Evolutionary conservation across 2,329 filamentous ascomycete species (phyloP), one percentile per base, ranked within the genome.

Genomic region (Graphilbum fragrans): DNA sequence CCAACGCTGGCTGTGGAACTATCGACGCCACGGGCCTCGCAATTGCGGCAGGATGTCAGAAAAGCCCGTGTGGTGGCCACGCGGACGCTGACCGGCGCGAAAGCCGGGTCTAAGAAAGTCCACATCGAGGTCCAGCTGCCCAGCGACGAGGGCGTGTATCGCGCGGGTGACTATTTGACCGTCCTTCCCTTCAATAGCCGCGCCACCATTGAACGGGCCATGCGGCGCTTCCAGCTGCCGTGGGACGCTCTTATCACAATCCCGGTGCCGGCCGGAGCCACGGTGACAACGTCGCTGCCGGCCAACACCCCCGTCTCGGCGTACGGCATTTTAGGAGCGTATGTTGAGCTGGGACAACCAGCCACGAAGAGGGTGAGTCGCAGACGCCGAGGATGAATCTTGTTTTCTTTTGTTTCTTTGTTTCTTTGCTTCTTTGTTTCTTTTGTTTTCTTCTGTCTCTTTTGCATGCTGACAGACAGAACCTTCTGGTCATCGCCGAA

Each of bases 151-250:
- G n/a, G n/a, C n/a, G 69, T 67, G 0, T 90, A 88, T 58, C 69
- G 72, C 32, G 72, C 80, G 2, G 85, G 84, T 14, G 84, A 90
- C 53, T 90, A 92, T 54, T 69, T 90, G 1, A 80, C 81, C 0
- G 66, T 87, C 3, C 63, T 87, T 1, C 84, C 84, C 0, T 60
- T 84, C 23, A 90, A 90, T 55, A 75, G 77, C 2, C 66, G 67
- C 36, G 60, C 69, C 23, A 75, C 65, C 10, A 72, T 88, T 3
- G 66, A 69, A 5, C 69, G 81, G 9, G 80, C 74, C 0, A 74
- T 86, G 59, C 64, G 70, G 17, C 66, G 70, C 18, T 88, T 87
- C 54, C 62, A 70, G 1, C 60, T 90, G 1, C 70, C 80, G 0
- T 82, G 78, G 74, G 82, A 88, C 55, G 72, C 77, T 3, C 69